Evolutionary conservation across 768 basidiomycete species (phyloP).

Genomic region (Boletus rex-veris): DNA sequence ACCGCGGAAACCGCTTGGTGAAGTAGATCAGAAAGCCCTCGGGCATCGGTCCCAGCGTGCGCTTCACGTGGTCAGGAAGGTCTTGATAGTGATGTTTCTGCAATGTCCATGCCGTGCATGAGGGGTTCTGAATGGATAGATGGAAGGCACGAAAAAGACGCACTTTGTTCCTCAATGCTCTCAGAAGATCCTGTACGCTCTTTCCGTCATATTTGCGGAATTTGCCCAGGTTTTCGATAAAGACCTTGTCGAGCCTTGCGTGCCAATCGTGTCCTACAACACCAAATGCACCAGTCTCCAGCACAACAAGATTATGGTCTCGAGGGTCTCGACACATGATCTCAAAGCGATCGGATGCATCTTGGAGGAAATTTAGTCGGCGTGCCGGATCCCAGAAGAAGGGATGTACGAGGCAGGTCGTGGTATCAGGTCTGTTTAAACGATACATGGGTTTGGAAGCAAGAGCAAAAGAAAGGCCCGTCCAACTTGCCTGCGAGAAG

Average conservation of each 20-base stretch:
- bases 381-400: conserved; percentile 94
- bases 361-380: conserved; percentile 90
- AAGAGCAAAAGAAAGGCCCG: not conserved
- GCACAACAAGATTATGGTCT: conserved; percentile 65
- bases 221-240: conserved; percentile 94
- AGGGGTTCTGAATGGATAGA: not conserved
- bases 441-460: conserved; percentile 2
- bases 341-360: conserved; percentile 96
- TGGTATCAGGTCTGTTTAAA: conserved; percentile 73
- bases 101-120: conserved; percentile 7
- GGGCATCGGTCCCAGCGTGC: conserved; percentile 86
- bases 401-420: conserved; percentile 84
- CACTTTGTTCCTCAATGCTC: conserved; percentile 95
- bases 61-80: conserved; percentile 86
- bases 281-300: conserved; percentile 65
- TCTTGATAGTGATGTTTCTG: conserved; percentile 99
- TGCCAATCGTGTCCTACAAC: conserved; percentile 95
- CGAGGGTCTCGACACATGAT: conserved; percentile 94
- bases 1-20: conserved; percentile 83
- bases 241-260: conserved; percentile 75
- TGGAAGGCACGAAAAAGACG: conserved; percentile 28
- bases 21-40: conserved; percentile 92
- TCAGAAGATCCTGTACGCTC: conserved; percentile 86
- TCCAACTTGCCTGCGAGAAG: conserved; percentile 63
- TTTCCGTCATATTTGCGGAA: conserved; percentile 94